Evolutionary conservation across 2,329 filamentous ascomycete species (phyloP).

Genomic region (Colletotrichum sp.): DNA sequence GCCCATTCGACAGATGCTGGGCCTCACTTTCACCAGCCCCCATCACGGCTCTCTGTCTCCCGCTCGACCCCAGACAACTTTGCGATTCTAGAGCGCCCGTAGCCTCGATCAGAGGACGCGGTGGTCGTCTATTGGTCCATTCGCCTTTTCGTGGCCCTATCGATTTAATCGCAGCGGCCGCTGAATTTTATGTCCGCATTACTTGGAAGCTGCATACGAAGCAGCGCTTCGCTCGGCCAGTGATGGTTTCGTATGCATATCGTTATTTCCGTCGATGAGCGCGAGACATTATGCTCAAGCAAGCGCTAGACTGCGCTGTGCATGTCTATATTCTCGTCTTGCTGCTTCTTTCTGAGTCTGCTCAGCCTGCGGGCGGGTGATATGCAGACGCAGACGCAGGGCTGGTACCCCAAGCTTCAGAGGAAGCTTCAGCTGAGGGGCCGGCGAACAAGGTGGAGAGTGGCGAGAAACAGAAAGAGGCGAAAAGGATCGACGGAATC

Average conservation of each 20-base stretch:
- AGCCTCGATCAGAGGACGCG: not conserved
- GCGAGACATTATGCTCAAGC: not conserved
- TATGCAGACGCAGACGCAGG: not conserved
- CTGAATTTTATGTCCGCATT: not conserved
- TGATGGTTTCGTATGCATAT: not conserved
- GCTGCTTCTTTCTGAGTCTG: not conserved
- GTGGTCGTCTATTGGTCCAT: not conserved
- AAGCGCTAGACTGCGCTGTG: not conserved
- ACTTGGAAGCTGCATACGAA: not conserved
- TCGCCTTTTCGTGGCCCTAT: not conserved
- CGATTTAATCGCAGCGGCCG: not conserved
- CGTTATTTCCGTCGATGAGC: not conserved
- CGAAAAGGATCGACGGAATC: not conserved
- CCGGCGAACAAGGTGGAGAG: constrained; percentile 2
- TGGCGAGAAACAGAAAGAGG: not conserved
- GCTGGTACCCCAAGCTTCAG: not conserved
- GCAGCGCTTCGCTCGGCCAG: not conserved
- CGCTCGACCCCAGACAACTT: not conserved
- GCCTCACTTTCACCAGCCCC: not conserved
- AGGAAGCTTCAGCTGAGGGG: not conserved
- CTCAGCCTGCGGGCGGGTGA: not conserved
- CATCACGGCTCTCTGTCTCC: not conserved
- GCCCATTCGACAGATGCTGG: not conserved
- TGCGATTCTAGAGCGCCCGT: not conserved
- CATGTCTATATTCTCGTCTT: not conserved